Base-by-base conservation (phyloP, 768 basidiomycete species). In the Trichaptum fuscoviolaceum region DNA sequence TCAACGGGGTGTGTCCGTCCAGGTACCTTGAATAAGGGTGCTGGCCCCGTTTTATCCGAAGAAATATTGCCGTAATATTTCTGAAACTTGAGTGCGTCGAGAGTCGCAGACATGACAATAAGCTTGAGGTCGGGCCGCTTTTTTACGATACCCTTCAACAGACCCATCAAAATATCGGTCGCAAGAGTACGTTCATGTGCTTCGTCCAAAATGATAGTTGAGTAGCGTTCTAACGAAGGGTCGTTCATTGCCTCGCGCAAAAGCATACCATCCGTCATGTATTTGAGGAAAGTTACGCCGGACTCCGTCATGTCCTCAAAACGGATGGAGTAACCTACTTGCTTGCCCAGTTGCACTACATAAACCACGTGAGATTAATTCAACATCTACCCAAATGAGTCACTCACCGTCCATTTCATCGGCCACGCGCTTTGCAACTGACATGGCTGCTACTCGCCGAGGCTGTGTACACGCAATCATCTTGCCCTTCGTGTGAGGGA, bases 221-320 rank as follows among this genome's bases (percentile, higher is more conserved):
- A 96, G 76, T 99, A 99, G 3, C 95, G 87, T 27, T 84, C 81
- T 52, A 99, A 85, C 23, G 86, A 84, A 9, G 93, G 91, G 77
- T 99, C 96, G 77, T 96, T 93, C 96, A 98, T 99, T 5, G 95
- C 95, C 80, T 97, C 95, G 23, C 95, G 89, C n/a, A 96, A 86
- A 65, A 94, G 88, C 95, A 98, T 97, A 85, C 96, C 97, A 71
- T 99, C 97, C 18, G 97, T 99, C 96, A 99, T 97, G 81, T 99
- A 99, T 76, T 97, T 98, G 69, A 99, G 83, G 78, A 99, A 97
- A 0, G 97, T 99, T 35, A 90, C 91, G 0, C 92, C 91, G 0
- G 87, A 81, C 70, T 93, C 85, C 58, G 96, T 91, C 92, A 95
- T 91, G 75, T 99, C 97, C 77, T 99, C 96, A 76, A 99, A 99